Evolutionary conservation across 1,139 yeast genomes (phyloP).

Genomic region (Zygosaccharomyces sapae): DNA sequence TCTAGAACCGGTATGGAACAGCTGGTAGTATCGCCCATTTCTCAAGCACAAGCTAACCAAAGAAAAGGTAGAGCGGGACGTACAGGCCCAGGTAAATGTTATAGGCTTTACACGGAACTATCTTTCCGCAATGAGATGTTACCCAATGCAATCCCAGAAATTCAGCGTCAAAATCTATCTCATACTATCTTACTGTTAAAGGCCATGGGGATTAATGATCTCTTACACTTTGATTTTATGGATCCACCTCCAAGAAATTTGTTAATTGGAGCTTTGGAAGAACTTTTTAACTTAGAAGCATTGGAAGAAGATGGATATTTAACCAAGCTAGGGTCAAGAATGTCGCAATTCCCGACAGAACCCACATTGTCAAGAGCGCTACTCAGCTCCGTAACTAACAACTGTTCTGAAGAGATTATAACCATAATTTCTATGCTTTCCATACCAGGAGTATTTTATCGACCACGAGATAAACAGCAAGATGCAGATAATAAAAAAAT

Average conservation of each 20-base stretch:
- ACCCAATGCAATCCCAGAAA: conserved; percentile 84
- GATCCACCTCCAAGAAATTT: conserved; percentile 86
- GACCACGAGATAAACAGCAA: conserved; percentile 76
- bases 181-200: conserved; percentile 83
- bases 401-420: conserved; percentile 78
- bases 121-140: conserved; percentile 83
- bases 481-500: conserved; percentile 76
- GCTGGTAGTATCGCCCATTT: conserved; percentile 77
- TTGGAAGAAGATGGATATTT: conserved; percentile 69
- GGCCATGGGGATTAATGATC: conserved; percentile 90
- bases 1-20: conserved; percentile 89
- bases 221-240: conserved; percentile 81
- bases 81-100: conserved; percentile 94
- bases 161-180: conserved; percentile 83
- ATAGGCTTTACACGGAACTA: conserved; percentile 81
- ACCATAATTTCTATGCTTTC: conserved; percentile 89
- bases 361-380: conserved; percentile 84
- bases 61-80: conserved; percentile 98
- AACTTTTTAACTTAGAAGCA: conserved; percentile 76
- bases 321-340: conserved; percentile 68
- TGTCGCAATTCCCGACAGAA: conserved; percentile 96
- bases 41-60: conserved; percentile 92
- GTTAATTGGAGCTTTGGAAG: conserved; percentile 75
- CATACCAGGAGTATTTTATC: conserved; percentile 75
- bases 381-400: conserved; percentile 65